Evolutionary conservation across 2,329 filamentous ascomycete genomes (phyloP), one percentile per base, ranked within the genome.

Genomic region (Nigrospora osmanthi): DNA sequence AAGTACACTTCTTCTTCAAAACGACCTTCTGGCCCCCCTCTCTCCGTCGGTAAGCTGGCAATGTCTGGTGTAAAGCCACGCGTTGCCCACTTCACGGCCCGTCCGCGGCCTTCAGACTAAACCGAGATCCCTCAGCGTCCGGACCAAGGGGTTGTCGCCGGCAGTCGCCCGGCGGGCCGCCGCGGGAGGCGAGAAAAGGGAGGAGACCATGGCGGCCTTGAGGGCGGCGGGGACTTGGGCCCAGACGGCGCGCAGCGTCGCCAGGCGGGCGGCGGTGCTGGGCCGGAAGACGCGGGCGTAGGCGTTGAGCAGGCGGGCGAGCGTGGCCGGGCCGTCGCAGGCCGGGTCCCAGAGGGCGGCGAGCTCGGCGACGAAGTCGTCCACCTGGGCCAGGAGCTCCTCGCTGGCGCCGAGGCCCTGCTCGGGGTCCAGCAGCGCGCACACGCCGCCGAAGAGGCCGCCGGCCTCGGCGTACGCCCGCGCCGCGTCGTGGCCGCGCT

Each of bases 221-320:
- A 49, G 35, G 14, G 17, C 11, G 9, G 28, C 36, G n/a, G 40
- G 44, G 19, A 52, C n/a, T 2, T 43, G 40, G 36, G 37, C 34
- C 33, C 44, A 51, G 11, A 47, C 28, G 33, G 30, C 10, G 4
- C 49, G 44, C 2, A 49, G 46, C 11, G 43, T 47, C n/a, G 47
- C 44, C 17, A 52, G 17, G 17, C 52, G 48, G 6, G 37, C 32
- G 39, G 44, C 44, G 13, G 37, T 48, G 12, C 35, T 48, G 9
- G 47, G 43, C 39, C 38, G 47, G 34, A 54, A 54, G 35, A 53
- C 47, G 35, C 39, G 42, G 2, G 46, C 44, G 40, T 51, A 53
- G 14, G 45, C 38, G 12, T 38, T 28, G 30, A 54, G 45, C 30
- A 54, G 35, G 3, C 16, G 44, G 23, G 43, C 28, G 17, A 52